Evolutionary conservation across 23 red algal species (phyloP), one percentile per base, ranked within the genome.

Genomic region (Porphyridium purpureum): DNA sequence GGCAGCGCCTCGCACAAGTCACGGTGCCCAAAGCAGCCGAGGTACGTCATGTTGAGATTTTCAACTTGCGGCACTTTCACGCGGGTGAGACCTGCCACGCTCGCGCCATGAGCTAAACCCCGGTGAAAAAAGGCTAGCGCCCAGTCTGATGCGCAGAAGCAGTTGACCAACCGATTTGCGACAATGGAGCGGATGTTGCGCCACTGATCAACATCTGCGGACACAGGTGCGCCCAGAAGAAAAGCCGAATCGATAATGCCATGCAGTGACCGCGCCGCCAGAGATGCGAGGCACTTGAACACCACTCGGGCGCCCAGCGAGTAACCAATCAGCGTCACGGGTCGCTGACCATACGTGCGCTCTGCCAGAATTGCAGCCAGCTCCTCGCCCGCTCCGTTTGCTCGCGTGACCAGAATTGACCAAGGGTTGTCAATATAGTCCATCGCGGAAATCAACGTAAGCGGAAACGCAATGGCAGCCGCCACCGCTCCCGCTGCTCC

Each of bases 361-460:
- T 76, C 70, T 2, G 79, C 79, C 22, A 98, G 59, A 11, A 98
- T 67, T 67, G 85, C 90, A 11, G 90, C 90, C 29, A 98, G 60
- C n/a, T 74, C 74, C 26, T 98, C 90, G 1, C 90, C 90, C 17
- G 84, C 84, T 6, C 64, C 84, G 49, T 93, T 93, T 0, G 84
- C 76, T 14, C 84, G 57, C 20, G 63, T 76, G 27, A 93, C 47
- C 4, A 81, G 58, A 54, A 93, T 67, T 6, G 84, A 93, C 84
- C 84, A 93, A 5, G 84, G 80, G 51, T 83, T 83, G 57, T 98
- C 90, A n/a, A 98, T 64, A 41, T 81, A 81, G 51, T 98, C 90
- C 41, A 83, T 66, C 24, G 70, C 78, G 24, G 90, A 98, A 42
- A 84, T 75, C 7, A 98, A 59, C 0, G 80, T 80, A 3, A 98